Base-by-base conservation (phyloP, 2,329 filamentous ascomycete species). In the Talaromyces sp. region DNA sequence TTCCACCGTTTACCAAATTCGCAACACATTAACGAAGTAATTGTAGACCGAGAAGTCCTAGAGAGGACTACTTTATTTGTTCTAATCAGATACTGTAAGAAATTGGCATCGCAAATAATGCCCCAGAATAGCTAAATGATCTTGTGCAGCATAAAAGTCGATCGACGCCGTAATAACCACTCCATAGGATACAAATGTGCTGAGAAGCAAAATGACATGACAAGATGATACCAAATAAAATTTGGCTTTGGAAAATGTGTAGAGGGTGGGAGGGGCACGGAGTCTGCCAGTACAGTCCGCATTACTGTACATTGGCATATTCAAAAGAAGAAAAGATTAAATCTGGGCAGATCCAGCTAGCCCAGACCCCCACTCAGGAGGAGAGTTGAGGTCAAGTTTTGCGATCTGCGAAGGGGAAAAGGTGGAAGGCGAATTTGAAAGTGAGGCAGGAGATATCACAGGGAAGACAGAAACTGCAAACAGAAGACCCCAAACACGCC, bases 101-200 rank as follows among this genome's bases (percentile, higher is more conserved):
- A 19, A 50, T 37, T 39, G 42, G 44, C 44, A 52, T 55, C 46
- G 51, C 29, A 45, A 51, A 55, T 43, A 56, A 45, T 55, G 45
- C 48, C 48, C 57, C 35, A 20, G 54, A 53, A 47, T 22, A 49
- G 50, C 55, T 57, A 48, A 56, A 59, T 60, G 58, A 59, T 59
- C 53, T 55, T 53, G 50, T 49, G 46, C 39, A 46, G 36, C 19
- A 55, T 30, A 54, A 56, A 61, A 61, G 54, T 57, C 57, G 60
- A 47, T 58, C 46, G 49, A 64, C 60, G 60, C 61, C 61, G 41
- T 54, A 47, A 29, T 49, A 56, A 55, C 54, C 57, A 57, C 54
- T 55, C 60, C 57, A 60, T 64, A 67, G 55, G 64, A 57, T 69
- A 68, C 65, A 69, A 27, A 40, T 58, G 56, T 61, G 62, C 58